Evolutionary conservation across 805 yeast species (phyloP).

Genomic region (Alloascoidea hylecoeti): DNA sequence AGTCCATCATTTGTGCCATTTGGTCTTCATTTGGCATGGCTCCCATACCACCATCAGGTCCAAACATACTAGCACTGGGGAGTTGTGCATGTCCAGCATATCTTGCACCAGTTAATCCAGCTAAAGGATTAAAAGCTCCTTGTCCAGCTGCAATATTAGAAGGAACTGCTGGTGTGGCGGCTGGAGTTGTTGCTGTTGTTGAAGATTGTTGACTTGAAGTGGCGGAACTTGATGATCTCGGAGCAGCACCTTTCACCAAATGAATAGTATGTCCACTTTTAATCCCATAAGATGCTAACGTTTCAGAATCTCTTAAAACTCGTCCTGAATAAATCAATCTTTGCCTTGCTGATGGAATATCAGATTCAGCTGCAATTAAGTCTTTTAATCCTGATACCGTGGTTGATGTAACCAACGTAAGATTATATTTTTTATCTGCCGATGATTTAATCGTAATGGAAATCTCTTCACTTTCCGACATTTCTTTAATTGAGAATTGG

Average conservation of each 20-base stretch:
- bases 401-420: conserved; percentile 34
- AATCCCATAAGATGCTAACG: conserved; percentile 63
- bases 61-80: conserved; percentile 81
- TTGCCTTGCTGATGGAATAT: conserved; percentile 66
- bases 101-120: conserved; percentile 88
- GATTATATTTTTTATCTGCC: conserved; percentile 70
- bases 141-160: conserved; percentile 75
- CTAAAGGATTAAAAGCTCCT: conserved; percentile 80
- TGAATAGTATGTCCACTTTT: conserved; percentile 82
- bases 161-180: conserved; percentile 34
- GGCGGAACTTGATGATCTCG: conserved; percentile 18
- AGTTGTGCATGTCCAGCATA: conserved; percentile 87
- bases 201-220: conserved; percentile 10
- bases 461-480: too few relatives aligned
- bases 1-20: conserved; percentile 57
- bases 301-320: conserved; percentile 75
- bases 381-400: conserved; percentile 62
- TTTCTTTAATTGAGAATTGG: too few relatives aligned
- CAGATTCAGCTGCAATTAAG: conserved; percentile 42
- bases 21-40: conserved; percentile 67
- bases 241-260: conserved; percentile 71
- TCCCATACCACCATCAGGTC: conserved; percentile 90
- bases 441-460: conserved; percentile 17
- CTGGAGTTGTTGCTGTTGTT: conserved; percentile 9
- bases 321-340: conserved; percentile 89